These are phyloP conservation scores for Sporothrix variecibatus DNA, from an alignment of 2,329 filamentous ascomycete species.

Conservation along the genomic window DNA sequence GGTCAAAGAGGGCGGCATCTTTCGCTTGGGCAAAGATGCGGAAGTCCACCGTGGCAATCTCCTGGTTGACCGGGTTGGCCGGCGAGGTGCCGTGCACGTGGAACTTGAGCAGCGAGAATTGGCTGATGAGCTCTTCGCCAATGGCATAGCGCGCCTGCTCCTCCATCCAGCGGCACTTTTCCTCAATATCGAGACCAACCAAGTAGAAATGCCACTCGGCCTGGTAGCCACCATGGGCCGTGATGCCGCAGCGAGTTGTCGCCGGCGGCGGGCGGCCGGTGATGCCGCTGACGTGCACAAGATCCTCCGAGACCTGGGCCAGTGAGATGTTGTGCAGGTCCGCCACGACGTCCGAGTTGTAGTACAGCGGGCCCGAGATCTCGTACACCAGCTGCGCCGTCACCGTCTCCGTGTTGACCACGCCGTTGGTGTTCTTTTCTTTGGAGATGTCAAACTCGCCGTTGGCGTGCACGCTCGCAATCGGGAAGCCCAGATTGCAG, in stretches of 20 bases:
- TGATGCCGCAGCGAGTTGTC: slow-evolving; percentile 42
- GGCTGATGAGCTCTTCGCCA: slow-evolving; percentile 32
- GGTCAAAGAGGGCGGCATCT: slow-evolving; percentile 26
- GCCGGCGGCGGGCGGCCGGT: slow-evolving; percentile 40
- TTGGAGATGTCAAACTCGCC: slow-evolving; percentile 31
- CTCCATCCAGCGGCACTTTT: slow-evolving; percentile 29
- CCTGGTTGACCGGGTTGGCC: slow-evolving; percentile 30
- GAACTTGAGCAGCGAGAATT: slow-evolving; percentile 31
- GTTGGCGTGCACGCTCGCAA: slow-evolving; percentile 26
- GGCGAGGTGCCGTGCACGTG: slow-evolving; percentile 30
- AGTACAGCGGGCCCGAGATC: slow-evolving; percentile 41
- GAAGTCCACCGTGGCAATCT: slow-evolving; percentile 32
- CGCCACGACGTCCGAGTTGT: slow-evolving; percentile 42
- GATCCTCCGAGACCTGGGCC: slow-evolving; percentile 44
- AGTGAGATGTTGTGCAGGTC: slow-evolving; percentile 42
- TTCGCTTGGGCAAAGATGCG: slow-evolving; percentile 30
- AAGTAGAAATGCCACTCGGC: slow-evolving; percentile 26
- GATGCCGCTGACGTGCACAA: slow-evolving; percentile 38
- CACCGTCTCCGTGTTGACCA: slow-evolving; percentile 32
- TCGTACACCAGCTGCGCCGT: slow-evolving; percentile 41
- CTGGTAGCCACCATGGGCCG: slow-evolving; percentile 37
- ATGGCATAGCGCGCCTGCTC: slow-evolving; percentile 30
- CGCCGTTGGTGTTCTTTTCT: slow-evolving; percentile 33
- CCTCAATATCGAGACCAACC: slow-evolving; percentile 21
- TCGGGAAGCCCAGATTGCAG: slow-evolving; percentile 34